Evolutionary conservation across 2,329 filamentous ascomycete genomes (phyloP).

Genomic region (Venturia nashicola): DNA sequence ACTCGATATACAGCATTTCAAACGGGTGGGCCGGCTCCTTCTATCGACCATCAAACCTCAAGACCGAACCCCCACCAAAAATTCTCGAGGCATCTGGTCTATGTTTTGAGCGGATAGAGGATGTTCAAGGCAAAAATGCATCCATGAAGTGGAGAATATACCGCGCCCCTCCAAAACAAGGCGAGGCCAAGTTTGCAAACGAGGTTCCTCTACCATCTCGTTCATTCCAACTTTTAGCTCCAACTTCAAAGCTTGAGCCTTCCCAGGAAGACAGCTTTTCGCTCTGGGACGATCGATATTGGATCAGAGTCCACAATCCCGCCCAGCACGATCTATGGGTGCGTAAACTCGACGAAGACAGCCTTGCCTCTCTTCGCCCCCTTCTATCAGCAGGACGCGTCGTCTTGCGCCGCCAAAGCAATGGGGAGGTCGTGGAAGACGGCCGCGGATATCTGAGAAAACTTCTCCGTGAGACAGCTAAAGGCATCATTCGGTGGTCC

Average conservation of each 20-base stretch:
- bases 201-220: background rate
- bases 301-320: slow-evolving; percentile 35
- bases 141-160: background rate
- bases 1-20: background rate
- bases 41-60: background rate
- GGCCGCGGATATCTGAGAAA: slow-evolving; percentile 9
- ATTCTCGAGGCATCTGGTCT: background rate
- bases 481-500: slow-evolving; percentile 9
- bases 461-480: slow-evolving; percentile 8
- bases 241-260: slow-evolving; percentile 8
- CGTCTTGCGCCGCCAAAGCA: background rate
- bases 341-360: slow-evolving; percentile 25
- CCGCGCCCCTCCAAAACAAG: background rate
- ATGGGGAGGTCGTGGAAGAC: background rate
- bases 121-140: background rate
- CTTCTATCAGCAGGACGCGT: slow-evolving; percentile 15
- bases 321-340: slow-evolving; percentile 22
- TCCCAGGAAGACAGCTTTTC: slow-evolving; percentile 18
- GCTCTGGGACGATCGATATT: slow-evolving; percentile 45
- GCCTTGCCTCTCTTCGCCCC: slow-evolving; percentile 13
- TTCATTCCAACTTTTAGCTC: background rate
- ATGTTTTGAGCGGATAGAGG: background rate
- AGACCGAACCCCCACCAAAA: background rate
- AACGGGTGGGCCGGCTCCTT: background rate
- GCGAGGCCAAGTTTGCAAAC: background rate